Conservation (phyloP, 148 eudicot species). For the Vaccinium vitisidaea region DNA sequence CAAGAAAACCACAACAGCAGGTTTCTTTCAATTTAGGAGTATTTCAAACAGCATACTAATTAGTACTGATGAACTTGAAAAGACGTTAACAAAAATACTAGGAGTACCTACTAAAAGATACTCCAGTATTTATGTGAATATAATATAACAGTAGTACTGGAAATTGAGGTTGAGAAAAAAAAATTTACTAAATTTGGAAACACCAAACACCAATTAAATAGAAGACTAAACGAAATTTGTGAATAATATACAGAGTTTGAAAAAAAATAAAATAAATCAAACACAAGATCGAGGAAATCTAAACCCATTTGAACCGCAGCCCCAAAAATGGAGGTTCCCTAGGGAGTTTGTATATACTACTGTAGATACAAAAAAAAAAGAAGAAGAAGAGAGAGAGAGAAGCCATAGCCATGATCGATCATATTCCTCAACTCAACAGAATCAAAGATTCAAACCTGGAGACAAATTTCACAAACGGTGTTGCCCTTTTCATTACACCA, state of each 20-base stretch:
- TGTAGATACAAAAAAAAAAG: background rate
- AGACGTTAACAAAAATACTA: background rate
- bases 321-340: background rate
- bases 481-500: slow-evolving; percentile 98
- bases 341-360: background rate
- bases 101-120: background rate
- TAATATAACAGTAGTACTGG: background rate
- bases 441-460: slow-evolving; percentile 64
- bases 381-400: background rate
- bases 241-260: background rate
- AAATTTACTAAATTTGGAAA: background rate
- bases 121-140: background rate
- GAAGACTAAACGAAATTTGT: background rate
- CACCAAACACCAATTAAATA: background rate
- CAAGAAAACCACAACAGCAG: background rate
- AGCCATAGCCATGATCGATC: background rate
- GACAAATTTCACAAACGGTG: slow-evolving; percentile 84
- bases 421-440: background rate
- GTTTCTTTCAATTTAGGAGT: background rate
- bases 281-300: background rate
- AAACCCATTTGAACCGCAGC: slow-evolving; percentile 6
- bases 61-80: background rate
- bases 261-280: background rate
- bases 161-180: slow-evolving; percentile 17
- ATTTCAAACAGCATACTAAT: background rate